Percentiles rank a stretch among this genome's conserved stretches.
Conservation (phyloP, 306 rosid species). For the Hippophae gyantsensis region DNA sequence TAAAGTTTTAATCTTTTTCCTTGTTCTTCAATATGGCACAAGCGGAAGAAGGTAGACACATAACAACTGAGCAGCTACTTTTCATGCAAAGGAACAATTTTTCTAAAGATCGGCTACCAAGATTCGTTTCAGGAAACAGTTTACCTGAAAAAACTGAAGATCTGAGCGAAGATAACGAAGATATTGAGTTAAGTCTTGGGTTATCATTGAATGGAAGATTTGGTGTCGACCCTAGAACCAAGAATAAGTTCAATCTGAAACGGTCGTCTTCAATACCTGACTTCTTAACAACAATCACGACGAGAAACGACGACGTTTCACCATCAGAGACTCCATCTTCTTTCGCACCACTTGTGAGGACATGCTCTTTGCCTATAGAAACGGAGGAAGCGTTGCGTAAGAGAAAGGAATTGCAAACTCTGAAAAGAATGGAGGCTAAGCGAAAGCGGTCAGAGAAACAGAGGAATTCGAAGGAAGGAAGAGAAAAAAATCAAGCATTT, state of each 20-base stretch:
- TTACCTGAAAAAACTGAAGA: constrained; percentile 22
- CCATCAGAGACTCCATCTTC: constrained; percentile 1
- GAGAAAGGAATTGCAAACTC: constrained; percentile 71
- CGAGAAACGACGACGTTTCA: constrained; percentile 20
- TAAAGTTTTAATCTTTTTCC: no score
- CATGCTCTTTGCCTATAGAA: constrained; percentile 64
- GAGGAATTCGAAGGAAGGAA: constrained; percentile 32
- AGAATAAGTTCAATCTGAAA: constrained; percentile 24
- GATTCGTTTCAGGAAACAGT: constrained; percentile 24
- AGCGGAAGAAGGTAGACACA: constrained; percentile 22
- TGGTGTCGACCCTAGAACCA: constrained; percentile 65
- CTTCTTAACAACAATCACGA: constrained; percentile 13
- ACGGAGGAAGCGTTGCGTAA: constrained; percentile 56
- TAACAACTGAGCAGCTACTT: constrained; percentile 13
- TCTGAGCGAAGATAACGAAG: constrained; percentile 5
- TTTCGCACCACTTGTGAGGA: constrained; percentile 29
- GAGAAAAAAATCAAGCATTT: constrained; percentile 21
- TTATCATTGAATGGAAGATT: constrained; percentile 73
- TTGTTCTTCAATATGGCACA: constrained; percentile 27
- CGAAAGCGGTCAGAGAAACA: constrained; percentile 67
- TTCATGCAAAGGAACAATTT: constrained; percentile 18
- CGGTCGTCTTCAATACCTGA: constrained; percentile 57
- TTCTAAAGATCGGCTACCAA: constrained; percentile 38
- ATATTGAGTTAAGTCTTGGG: constrained; percentile 54
- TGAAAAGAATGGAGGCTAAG: constrained; percentile 64